Percentiles rank a stretch among this genome's conserved stretches.
phyloP scores from a whole-genome alignment of 306 rosid species.

The Gillenia trifoliata region DNA sequence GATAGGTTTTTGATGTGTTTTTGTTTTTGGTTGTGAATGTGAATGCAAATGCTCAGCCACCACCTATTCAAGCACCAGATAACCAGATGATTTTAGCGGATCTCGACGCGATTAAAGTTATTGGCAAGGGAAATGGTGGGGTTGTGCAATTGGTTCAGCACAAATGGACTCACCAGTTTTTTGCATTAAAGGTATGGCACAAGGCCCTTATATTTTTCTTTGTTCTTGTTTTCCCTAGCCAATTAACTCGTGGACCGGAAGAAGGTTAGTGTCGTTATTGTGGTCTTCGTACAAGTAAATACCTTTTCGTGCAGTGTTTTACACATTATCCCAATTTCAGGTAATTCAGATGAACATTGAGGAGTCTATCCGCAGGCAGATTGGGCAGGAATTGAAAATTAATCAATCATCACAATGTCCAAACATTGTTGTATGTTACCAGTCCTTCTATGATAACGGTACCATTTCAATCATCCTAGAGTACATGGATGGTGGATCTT shows the following conservation, averaged over 20 bases:
- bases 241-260: background rate
- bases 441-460: slow-evolving; percentile 80
- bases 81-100: slow-evolving; percentile 74
- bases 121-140: slow-evolving; percentile 95
- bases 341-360: slow-evolving; percentile 85
- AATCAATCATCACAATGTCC: slow-evolving; percentile 94
- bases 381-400: slow-evolving; percentile 90
- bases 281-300: too few relatives aligned
- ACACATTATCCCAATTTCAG: slow-evolving; percentile 47
- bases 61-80: slow-evolving; percentile 82
- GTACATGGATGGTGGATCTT: slow-evolving; percentile 99
- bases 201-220: background rate
- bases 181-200: slow-evolving; percentile 80
- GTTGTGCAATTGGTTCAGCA: slow-evolving; percentile 92
- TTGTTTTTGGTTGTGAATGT: slow-evolving; percentile 16
- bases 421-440: slow-evolving; percentile 77
- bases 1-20: slow-evolving; percentile 19
- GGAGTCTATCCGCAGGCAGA: slow-evolving; percentile 76
- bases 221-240: background rate
- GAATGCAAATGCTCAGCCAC: slow-evolving; percentile 53
- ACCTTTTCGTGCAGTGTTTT: too few relatives aligned
- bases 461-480: slow-evolving; percentile 86
- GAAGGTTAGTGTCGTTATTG: background rate
- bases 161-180: slow-evolving; percentile 98
- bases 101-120: slow-evolving; percentile 71